phyloP scores from a whole-genome alignment of 2,329 filamentous ascomycete genomes.

The Colletotrichum costaricense region DNA sequence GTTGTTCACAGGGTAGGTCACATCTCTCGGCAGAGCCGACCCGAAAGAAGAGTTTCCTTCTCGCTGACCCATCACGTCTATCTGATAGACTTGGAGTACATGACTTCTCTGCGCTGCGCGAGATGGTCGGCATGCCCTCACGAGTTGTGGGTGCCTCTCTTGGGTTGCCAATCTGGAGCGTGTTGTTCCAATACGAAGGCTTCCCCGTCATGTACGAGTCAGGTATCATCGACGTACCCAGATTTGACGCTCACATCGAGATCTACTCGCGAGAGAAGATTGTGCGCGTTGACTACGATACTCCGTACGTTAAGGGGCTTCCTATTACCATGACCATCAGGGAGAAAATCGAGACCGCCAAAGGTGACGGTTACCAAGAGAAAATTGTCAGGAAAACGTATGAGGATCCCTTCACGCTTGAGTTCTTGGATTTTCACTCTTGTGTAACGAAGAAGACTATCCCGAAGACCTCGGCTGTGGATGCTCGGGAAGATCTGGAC shows the following conservation, averaged over 20 bases:
- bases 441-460: slow-evolving; percentile 35
- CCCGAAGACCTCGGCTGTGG: slow-evolving; percentile 42
- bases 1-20: neutral
- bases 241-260: slow-evolving; percentile 63
- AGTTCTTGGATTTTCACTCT: slow-evolving; percentile 47
- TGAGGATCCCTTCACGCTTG: slow-evolving; percentile 51
- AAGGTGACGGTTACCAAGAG: slow-evolving; percentile 47
- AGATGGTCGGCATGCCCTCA: slow-evolving; percentile 58
- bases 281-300: slow-evolving; percentile 65
- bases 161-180: slow-evolving; percentile 44
- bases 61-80: slow-evolving; percentile 46
- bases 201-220: slow-evolving; percentile 69
- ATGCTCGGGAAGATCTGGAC: slow-evolving; percentile 44
- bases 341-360: slow-evolving; percentile 50
- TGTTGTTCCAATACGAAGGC: slow-evolving; percentile 54
- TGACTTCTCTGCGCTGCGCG: slow-evolving; percentile 62
- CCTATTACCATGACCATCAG: slow-evolving; percentile 59
- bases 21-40: no score
- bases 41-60: neutral
- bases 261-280: slow-evolving; percentile 65
- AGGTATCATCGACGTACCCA: slow-evolving; percentile 63
- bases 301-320: slow-evolving; percentile 66
- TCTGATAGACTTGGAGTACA: slow-evolving; percentile 59
- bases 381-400: slow-evolving; percentile 55
- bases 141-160: slow-evolving; percentile 46